phyloP scores from a whole-genome alignment of 2,329 filamentous ascomycete species.

The Apiospora arundinis region DNA sequence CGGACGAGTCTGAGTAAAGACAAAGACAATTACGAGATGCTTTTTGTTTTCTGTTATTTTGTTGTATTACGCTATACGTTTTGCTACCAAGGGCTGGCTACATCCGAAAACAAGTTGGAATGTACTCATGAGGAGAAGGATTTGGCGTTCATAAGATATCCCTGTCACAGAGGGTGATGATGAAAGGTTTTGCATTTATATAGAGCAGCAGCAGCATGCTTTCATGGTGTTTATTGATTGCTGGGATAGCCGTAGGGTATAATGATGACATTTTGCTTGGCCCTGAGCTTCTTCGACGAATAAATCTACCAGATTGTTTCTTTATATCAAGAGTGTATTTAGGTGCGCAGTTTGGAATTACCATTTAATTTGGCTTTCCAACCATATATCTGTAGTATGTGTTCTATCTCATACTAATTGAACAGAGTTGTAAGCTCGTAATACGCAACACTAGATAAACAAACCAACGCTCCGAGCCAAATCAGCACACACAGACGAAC shows the following conservation, averaged over 20 bases:
- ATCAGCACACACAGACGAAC: neutral
- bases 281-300: neutral
- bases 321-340: no score
- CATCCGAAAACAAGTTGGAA: neutral
- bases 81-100: neutral
- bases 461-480: neutral
- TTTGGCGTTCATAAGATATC: neutral
- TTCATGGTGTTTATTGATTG: neutral
- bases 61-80: neutral
- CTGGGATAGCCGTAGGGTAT: constrained; percentile 5
- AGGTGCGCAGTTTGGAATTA: neutral
- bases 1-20: constrained; percentile 41
- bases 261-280: neutral
- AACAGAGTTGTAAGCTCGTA: neutral
- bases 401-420: neutral
- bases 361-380: neutral
- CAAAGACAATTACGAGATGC: neutral
- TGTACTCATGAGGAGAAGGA: neutral
- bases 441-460: neutral
- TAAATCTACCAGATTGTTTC: neutral
- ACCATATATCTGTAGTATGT: neutral
- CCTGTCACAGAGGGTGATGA: neutral
- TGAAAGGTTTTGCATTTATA: neutral
- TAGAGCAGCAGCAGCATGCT: neutral
- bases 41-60: neutral